phyloP scores from a whole-genome alignment of 2,329 filamentous ascomycete genomes.

The Knufia fluminis region DNA sequence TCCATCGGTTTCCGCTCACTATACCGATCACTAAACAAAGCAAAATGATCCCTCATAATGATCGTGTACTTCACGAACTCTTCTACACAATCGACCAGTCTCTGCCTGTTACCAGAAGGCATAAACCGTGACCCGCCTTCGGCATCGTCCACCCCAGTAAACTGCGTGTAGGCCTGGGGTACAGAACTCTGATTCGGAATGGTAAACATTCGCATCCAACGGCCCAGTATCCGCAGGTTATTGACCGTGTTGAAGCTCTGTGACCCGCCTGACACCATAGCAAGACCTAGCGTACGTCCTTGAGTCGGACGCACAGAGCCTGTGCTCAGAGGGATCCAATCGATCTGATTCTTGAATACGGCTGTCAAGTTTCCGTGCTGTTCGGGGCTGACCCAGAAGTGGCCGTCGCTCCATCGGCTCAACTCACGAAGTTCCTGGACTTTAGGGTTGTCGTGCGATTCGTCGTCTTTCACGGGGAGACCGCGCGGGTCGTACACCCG shows the following conservation, averaged over 20 bases:
- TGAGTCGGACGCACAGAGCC: slow-evolving; percentile 56
- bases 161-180: slow-evolving; percentile 55
- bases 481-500: slow-evolving; percentile 51
- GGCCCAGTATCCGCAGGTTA: slow-evolving; percentile 53
- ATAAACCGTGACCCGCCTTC: slow-evolving; percentile 43
- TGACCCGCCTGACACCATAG: slow-evolving; percentile 55
- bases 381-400: slow-evolving; percentile 57
- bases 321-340: slow-evolving; percentile 57
- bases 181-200: slow-evolving; percentile 59
- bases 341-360: slow-evolving; percentile 36
- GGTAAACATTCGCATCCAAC: slow-evolving; percentile 62
- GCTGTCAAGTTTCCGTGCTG: slow-evolving; percentile 55
- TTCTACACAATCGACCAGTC: slow-evolving; percentile 59
- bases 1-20: slow-evolving; percentile 42
- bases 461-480: slow-evolving; percentile 55
- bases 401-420: slow-evolving; percentile 56
- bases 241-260: slow-evolving; percentile 62
- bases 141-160: slow-evolving; percentile 40
- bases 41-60: slow-evolving; percentile 53
- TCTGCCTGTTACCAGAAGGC: slow-evolving; percentile 48
- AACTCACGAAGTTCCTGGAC: slow-evolving; percentile 55
- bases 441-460: slow-evolving; percentile 48
- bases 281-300: slow-evolving; percentile 53
- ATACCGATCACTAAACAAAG: slow-evolving; percentile 52
- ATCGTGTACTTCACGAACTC: slow-evolving; percentile 62